Conservation (phyloP, 2,329 filamentous ascomycete genomes). For the Colletotrichum destructivum region DNA sequence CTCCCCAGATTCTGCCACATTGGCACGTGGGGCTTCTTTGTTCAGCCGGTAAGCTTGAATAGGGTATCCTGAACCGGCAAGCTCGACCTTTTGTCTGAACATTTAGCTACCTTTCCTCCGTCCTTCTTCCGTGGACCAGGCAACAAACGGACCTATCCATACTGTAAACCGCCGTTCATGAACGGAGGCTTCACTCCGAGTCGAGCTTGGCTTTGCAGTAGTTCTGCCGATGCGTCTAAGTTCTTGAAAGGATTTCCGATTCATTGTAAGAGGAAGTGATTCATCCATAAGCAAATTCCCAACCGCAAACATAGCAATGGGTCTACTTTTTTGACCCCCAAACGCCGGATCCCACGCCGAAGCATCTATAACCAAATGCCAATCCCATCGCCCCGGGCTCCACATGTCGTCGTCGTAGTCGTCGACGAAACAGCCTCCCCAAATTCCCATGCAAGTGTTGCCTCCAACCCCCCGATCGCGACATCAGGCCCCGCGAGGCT, state of each 20-base stretch:
- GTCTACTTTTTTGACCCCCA: conserved; percentile 21
- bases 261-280: background rate
- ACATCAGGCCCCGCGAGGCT: conserved; percentile 77
- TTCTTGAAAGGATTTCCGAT: background rate
- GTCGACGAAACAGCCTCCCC: background rate
- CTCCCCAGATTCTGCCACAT: background rate
- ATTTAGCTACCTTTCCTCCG: background rate
- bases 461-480: background rate
- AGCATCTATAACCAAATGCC: background rate
- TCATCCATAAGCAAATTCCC: background rate
- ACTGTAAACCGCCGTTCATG: background rate
- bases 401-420: background rate
- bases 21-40: conserved; percentile 10
- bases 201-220: no score
- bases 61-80: background rate
- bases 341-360: conserved; percentile 10
- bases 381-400: background rate
- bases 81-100: background rate
- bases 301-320: background rate
- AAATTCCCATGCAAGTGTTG: background rate
- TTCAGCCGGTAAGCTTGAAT: background rate
- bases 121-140: background rate
- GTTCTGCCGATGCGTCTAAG: no score
- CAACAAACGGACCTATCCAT: background rate
- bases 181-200: background rate